phyloP scores from a whole-genome alignment of 2,329 filamentous ascomycete genomes.

The Aspergillus eucalypticola region DNA sequence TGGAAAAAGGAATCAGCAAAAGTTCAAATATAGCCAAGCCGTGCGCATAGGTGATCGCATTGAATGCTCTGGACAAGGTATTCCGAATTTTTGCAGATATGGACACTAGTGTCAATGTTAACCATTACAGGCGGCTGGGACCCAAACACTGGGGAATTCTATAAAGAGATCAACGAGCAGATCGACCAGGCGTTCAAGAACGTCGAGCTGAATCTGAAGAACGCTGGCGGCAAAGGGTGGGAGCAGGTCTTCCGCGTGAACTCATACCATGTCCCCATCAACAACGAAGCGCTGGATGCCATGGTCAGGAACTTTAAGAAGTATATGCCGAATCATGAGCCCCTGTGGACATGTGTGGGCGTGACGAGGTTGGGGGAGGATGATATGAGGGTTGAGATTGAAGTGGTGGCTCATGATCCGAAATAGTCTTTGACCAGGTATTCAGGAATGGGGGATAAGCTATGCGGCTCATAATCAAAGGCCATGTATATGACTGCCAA shows the following conservation, averaged over 20 bases:
- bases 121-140: conserved; percentile 38
- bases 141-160: conserved; percentile 23
- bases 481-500: no score
- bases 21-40: conserved; percentile 49
- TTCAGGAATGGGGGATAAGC: no score
- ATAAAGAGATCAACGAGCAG: conserved; percentile 45
- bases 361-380: conserved; percentile 51
- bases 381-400: conserved; percentile 61
- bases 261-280: conserved; percentile 49
- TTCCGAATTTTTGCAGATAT: not conserved
- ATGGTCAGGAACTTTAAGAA: conserved; percentile 53
- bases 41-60: conserved; percentile 53
- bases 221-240: conserved; percentile 54
- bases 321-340: conserved; percentile 55
- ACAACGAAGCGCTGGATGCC: conserved; percentile 38
- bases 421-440: not conserved
- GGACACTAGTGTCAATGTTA: not conserved
- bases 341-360: conserved; percentile 57
- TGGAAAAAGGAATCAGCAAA: conserved; percentile 38
- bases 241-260: conserved; percentile 53
- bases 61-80: conserved; percentile 39
- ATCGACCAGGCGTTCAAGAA: conserved; percentile 59
- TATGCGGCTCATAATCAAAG: no score
- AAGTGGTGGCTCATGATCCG: conserved; percentile 53
- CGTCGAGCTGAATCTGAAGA: conserved; percentile 53